Base-by-base conservation (phyloP, 306 rosid genomes). In the Abrus pulchellus region DNA sequence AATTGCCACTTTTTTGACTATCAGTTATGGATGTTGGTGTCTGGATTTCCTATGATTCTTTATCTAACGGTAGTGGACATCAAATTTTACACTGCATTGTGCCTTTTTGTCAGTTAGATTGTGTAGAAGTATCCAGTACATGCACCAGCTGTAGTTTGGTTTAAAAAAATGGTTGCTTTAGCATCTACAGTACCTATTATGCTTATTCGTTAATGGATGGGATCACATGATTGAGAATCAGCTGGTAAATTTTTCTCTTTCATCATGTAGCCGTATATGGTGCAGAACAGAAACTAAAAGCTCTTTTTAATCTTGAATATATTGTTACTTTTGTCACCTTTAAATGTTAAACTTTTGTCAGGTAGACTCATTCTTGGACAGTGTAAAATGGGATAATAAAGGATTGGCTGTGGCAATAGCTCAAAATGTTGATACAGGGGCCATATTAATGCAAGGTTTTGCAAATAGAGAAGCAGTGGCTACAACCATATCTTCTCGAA, bases 381-480 rank as follows among this genome's bases (percentile, higher is more conserved):
- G 79, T 80, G 66, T 94, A 75, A 94, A 93, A 86, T 93, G 97
- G 99, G 97, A 94, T 79, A 83, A 90, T 30, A 93, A 91, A 80
- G 99, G 99, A 75, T 83, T 93, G 79, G 92, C 87, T 1, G 99
- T 91, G 72, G 97, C 97, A 57, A 89, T 93, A 68, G 97, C 97
- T 64, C 97, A 95, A 82, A 90, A 95, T 81, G 92, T 93, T 76
- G 99, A 93, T 84, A 91, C 97, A 13, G 97, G 98, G 78, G 94
- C 94, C 78, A 87, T 95, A 82, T 84, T 95, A 65, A 95, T 95
- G 98, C 97, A 92, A 90, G 97, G 99, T 63, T 95, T 95, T 86
- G 98, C 86, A 33, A 93, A 93, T 59, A 87, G 89, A 84, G 96
- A 91, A 65, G 99, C 94, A 52, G 77, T 95, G 38, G 77, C 75